phyloP scores from a whole-genome alignment of 2,329 filamentous ascomycete species.

The Bipolaris gigantea region DNA sequence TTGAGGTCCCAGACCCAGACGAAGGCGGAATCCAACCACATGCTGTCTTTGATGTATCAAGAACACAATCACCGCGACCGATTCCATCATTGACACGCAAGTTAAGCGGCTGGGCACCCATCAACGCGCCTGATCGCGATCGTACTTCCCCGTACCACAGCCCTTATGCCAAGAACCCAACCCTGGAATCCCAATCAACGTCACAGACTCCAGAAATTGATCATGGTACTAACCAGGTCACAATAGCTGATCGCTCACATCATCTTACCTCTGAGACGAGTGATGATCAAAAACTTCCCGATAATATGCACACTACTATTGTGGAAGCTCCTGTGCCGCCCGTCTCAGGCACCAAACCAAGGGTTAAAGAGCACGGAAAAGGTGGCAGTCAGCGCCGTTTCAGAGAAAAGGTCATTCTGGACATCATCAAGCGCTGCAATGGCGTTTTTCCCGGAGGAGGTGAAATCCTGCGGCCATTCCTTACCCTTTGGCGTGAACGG shows the following conservation, averaged over 20 bases:
- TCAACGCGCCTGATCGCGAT: conserved; percentile 15
- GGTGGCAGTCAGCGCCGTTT: conserved; percentile 22
- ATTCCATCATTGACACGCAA: neutral
- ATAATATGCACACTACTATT: conserved; percentile 3
- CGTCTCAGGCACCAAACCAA: conserved; percentile 9
- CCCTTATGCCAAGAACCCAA: conserved; percentile 18
- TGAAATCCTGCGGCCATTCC: conserved; percentile 60
- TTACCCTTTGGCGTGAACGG: conserved; percentile 56
- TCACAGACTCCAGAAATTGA: neutral
- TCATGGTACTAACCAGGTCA: neutral
- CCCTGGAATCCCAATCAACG: neutral
- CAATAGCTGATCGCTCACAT: neutral
- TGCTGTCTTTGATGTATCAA: neutral
- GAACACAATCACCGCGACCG: neutral
- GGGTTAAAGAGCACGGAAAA: conserved; percentile 8
- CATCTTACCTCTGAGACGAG: neutral
- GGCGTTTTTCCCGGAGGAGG: conserved; percentile 60
- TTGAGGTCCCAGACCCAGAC: neutral
- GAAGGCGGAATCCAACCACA: neutral
- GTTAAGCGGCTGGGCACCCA: conserved; percentile 22
- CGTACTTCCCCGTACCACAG: conserved; percentile 18
- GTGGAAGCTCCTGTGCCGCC: conserved; percentile 7
- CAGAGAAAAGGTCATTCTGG: conserved; percentile 53
- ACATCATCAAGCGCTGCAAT: conserved; percentile 56
- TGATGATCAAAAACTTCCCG: neutral